These are phyloP conservation scores for Leccinum griseonigrum DNA, from an alignment of 1,284 basidiomycete genomes.

Conservation along the genomic window DNA sequence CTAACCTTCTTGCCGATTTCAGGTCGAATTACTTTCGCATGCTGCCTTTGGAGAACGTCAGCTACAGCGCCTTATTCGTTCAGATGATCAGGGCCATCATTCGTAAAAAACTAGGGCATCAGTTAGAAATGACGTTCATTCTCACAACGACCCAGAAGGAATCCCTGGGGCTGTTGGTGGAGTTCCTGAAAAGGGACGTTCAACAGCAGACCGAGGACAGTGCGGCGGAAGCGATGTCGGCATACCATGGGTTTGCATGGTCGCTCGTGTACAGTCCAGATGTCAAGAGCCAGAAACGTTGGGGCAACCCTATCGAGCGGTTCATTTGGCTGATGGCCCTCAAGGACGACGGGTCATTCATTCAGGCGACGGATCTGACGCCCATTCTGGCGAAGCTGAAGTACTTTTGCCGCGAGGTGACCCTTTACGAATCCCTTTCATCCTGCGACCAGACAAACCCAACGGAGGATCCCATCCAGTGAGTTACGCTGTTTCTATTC, in stretches of 20 bases:
- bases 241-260: conserved; percentile 7
- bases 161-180: not conserved
- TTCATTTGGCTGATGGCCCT: conserved; percentile 14
- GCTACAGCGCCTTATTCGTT: not conserved
- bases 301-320: not conserved
- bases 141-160: not conserved
- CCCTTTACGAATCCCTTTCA: not conserved
- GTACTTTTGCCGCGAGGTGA: conserved; percentile 4
- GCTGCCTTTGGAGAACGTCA: not conserved
- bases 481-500: not conserved
- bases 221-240: not conserved
- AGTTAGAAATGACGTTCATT: not conserved
- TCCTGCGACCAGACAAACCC: not conserved
- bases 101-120: not conserved
- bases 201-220: not conserved
- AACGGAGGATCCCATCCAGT: not conserved
- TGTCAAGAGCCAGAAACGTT: not conserved
- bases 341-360: not conserved
- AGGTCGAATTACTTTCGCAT: conserved; percentile 5
- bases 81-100: conserved; percentile 10
- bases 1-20: not conserved
- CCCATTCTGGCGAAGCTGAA: conserved; percentile 10
- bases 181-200: not conserved
- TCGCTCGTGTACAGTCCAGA: not conserved
- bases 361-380: not conserved